A percentile compares a stretch with the other conserved stretches of the same genome.
phyloP scores from a whole-genome alignment of 164 flowering plant genomes.

The Vitis cinerea region DNA sequence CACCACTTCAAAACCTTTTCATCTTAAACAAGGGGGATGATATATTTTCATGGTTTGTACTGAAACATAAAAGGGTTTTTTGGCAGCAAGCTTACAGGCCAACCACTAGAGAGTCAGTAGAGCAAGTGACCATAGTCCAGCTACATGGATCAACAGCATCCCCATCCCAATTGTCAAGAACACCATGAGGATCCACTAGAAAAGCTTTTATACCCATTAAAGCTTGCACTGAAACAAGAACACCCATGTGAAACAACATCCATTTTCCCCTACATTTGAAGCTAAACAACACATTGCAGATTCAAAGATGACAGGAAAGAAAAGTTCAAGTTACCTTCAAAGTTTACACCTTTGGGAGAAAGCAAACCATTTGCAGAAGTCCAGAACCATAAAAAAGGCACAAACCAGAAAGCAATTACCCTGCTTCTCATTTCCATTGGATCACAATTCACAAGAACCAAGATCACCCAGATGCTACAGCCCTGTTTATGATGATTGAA shows the following conservation, averaged over 20 bases:
- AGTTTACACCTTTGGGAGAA: constrained; percentile 90
- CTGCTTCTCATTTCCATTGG: constrained; percentile 40
- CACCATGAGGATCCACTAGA: constrained; percentile 75
- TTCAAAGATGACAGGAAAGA: neutral
- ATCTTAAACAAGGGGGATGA: neutral
- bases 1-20: constrained; percentile 4
- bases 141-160: constrained; percentile 97
- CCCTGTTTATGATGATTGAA: neutral
- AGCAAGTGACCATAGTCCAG: constrained; percentile 98
- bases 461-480: constrained; percentile 16
- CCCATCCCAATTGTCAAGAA: constrained; percentile 86
- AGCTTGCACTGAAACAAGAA: constrained; percentile 72
- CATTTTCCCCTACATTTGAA: neutral
- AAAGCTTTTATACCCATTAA: constrained; percentile 69
- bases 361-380: constrained; percentile 54
- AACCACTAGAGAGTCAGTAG: constrained; percentile 62
- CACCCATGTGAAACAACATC: constrained; percentile 8
- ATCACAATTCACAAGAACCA: constrained; percentile 6
- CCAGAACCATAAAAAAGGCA: constrained; percentile 44
- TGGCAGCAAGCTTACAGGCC: constrained; percentile 64
- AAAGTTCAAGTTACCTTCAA: constrained; percentile 61
- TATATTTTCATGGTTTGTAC: neutral
- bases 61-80: constrained; percentile 2
- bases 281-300: neutral
- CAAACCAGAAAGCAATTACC: constrained; percentile 22